These are phyloP conservation scores for Arthromyces matolae DNA, from an alignment of 768 basidiomycete genomes.

Conservation along the genomic window DNA sequence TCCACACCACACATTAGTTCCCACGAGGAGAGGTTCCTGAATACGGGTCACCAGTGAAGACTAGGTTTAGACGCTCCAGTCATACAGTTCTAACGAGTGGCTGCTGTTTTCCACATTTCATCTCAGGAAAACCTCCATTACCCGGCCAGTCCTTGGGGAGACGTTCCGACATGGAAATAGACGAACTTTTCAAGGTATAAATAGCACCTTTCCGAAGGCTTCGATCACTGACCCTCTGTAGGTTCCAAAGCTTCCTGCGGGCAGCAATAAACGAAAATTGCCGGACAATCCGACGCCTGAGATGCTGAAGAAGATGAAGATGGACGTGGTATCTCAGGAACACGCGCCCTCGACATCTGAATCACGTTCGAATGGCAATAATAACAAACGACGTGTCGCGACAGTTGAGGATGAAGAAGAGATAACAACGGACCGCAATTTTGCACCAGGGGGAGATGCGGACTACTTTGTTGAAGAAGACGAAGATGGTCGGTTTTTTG, in stretches of 20 bases:
- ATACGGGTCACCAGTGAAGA: too few species aligned
- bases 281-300: slow-evolving; percentile 75
- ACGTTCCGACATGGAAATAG: slow-evolving; percentile 44
- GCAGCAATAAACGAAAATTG: slow-evolving; percentile 69
- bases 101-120: too few species aligned
- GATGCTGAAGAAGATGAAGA: slow-evolving; percentile 76
- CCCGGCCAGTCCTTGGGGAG: too few species aligned
- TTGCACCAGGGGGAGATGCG: slow-evolving; percentile 84
- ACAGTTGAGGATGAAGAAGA: slow-evolving; percentile 66
- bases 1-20: too few species aligned
- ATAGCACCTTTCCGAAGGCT: neutral
- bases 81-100: too few species aligned
- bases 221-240: slow-evolving; percentile 21
- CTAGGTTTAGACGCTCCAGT: too few species aligned
- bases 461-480: slow-evolving; percentile 92
- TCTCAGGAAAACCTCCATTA: too few species aligned
- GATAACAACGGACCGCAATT: slow-evolving; percentile 43
- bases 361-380: slow-evolving; percentile 13
- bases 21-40: too few species aligned
- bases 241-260: slow-evolving; percentile 65
- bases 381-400: slow-evolving; percentile 33
- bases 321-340: slow-evolving; percentile 37
- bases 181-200: slow-evolving; percentile 48
- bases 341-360: slow-evolving; percentile 6
- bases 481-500: slow-evolving; percentile 89